A percentile compares a stretch with the other conserved stretches of the same genome.
Conservation (phyloP, 176 grass and related monocot genomes). For the Juncus inflexus region DNA sequence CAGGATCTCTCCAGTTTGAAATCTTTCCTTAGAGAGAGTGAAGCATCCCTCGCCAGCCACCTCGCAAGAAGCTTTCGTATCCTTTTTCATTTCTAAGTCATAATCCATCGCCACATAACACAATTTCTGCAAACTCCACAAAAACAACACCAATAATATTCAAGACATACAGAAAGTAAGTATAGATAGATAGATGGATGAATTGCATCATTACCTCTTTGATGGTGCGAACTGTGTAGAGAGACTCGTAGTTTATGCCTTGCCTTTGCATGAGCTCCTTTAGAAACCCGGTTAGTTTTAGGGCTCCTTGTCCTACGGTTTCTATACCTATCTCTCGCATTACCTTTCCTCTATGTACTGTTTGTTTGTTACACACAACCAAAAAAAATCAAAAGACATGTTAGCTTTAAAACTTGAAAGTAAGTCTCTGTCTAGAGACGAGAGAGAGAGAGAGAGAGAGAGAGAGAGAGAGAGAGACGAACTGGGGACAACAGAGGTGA, state of each 20-base stretch:
- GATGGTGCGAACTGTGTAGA: slow-evolving; percentile 81
- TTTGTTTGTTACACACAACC: slow-evolving; percentile 15
- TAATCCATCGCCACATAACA: slow-evolving; percentile 83
- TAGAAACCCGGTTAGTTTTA: slow-evolving; percentile 89
- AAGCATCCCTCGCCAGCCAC: slow-evolving; percentile 79
- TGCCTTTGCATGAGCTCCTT: slow-evolving; percentile 77
- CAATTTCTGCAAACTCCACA: slow-evolving; percentile 62
- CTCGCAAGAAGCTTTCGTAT: slow-evolving; percentile 63
- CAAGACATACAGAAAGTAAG: slow-evolving; percentile 10
- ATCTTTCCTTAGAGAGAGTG: slow-evolving; percentile 74
- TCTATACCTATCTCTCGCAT: slow-evolving; percentile 83
- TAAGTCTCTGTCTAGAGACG: neutral
- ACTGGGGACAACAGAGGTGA: slow-evolving; percentile 80
- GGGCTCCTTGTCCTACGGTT: slow-evolving; percentile 70
- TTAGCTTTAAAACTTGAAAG: neutral
- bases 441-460: slow-evolving; percentile 1
- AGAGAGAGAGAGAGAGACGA: slow-evolving; percentile 29
- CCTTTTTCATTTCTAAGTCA: slow-evolving; percentile 66
- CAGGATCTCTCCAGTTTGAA: slow-evolving; percentile 70
- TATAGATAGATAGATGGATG: neutral
- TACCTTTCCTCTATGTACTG: slow-evolving; percentile 76
- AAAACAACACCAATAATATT: slow-evolving; percentile 4
- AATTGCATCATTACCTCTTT: slow-evolving; percentile 60
- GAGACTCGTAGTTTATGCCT: slow-evolving; percentile 63
- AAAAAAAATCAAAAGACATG: neutral